Base-by-base conservation (phyloP, 2,329 filamentous ascomycete species). In the Pestalotiopsis sp. region DNA sequence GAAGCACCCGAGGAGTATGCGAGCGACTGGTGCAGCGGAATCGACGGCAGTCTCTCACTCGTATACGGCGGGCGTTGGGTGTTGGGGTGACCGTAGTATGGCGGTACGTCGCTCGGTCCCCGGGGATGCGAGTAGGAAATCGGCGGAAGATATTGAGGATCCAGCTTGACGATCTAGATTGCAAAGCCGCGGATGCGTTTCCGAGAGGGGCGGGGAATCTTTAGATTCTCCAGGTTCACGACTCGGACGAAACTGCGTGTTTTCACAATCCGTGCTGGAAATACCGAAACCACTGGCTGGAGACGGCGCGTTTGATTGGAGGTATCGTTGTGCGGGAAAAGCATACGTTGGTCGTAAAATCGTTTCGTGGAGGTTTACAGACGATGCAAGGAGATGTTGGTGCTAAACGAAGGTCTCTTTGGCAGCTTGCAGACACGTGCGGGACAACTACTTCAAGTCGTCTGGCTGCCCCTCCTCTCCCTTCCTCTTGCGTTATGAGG, bases 141-240 rank as follows among this genome's bases (percentile, higher is more conserved):
- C 84, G 93, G 93, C 84, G 93, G 92, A 82, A 95, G 90, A 31
- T 49, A 39, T 64, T 64, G 61, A 64, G 61, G 61, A 93, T 95
- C 94, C 94, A 97, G 94, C 87, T 95, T 96, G 91, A 89, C 93
- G 93, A 90, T 92, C 84, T 89, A 85, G 79, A 74, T 71, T 73
- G 71, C 69, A 75, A 76, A 76, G 78, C 74, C 73, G 70, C 67
- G 66, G 69, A 71, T 67, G 70, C 70, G 71, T 72, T 68, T 58
- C 27, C 41, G 25, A 39, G 23, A 25, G 13, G 17, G 38, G 25
- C 20, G 61, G 38, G 61, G n/a, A 59, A 58, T 9, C 57, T 49
- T 38, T 56, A 61, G 45, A 57, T 59, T 59, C 45, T 31, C 27
- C 45, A 38, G 11, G 36, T 41, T 36, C 56, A 70, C 63, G 61